Evolutionary conservation across 345 rosid genomes (phyloP).

Genomic region (Rhodamnia argentea): DNA sequence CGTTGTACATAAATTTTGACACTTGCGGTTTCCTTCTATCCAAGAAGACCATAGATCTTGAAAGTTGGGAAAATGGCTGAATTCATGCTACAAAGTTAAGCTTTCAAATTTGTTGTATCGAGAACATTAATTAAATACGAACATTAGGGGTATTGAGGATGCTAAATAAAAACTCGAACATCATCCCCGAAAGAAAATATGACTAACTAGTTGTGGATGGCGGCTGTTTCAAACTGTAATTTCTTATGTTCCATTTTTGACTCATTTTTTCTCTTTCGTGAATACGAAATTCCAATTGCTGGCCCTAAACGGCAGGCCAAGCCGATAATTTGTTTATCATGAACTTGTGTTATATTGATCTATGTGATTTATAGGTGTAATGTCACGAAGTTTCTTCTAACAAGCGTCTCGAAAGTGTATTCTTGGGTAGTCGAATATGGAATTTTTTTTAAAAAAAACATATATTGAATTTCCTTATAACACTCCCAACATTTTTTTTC

Average conservation of each 20-base stretch:
- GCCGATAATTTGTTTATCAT: neutral
- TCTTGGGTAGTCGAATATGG: neutral
- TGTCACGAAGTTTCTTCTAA: neutral
- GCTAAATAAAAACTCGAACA: neutral
- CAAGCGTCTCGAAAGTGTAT: neutral
- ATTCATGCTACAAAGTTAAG: neutral
- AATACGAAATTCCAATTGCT: neutral
- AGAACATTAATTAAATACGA: neutral
- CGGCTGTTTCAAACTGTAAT: neutral
- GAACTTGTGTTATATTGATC: neutral
- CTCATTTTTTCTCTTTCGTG: neutral
- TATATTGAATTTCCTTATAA: too few relatives aligned
- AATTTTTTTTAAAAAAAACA: neutral
- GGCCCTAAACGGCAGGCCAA: accelerated
- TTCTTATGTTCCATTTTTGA: neutral
- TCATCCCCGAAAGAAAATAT: neutral
- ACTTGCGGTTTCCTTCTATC: too few relatives aligned
- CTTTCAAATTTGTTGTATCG: neutral
- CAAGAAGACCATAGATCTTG: neutral
- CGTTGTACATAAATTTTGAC: too few relatives aligned
- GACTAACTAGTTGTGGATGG: neutral
- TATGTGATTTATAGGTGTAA: neutral
- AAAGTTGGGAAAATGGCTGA: neutral
- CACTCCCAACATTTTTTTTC: neutral
- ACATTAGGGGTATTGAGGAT: neutral